These are phyloP conservation scores for Coemansia sp. DNA, from an alignment of 192 early-diverging fungal genomes.

Conservation along the genomic window DNA sequence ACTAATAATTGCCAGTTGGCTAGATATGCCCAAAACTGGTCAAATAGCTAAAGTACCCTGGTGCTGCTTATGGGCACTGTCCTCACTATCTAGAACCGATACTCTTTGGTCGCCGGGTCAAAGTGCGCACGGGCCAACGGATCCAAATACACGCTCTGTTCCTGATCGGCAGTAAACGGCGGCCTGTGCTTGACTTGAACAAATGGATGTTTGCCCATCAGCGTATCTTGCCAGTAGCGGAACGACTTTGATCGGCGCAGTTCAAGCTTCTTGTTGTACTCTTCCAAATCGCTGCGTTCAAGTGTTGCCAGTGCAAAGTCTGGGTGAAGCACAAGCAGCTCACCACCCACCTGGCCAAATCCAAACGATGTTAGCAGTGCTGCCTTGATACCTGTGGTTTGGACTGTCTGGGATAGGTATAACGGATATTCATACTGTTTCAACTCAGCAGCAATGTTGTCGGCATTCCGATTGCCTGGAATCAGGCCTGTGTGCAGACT, in stretches of 20 bases:
- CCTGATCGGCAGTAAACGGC: slow-evolving; percentile 27
- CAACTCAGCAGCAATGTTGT: slow-evolving; percentile 23
- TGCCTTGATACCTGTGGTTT: slow-evolving; percentile 66
- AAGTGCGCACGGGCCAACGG: slow-evolving; percentile 17
- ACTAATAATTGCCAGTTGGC: background rate
- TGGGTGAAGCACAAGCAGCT: slow-evolving; percentile 64
- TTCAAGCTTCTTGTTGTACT: too few relatives aligned
- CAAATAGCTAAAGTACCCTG: too few relatives aligned
- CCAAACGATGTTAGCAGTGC: slow-evolving; percentile 70
- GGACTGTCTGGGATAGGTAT: slow-evolving; percentile 71
- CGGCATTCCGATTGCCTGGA: too few relatives aligned
- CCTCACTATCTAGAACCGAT: slow-evolving; percentile 4
- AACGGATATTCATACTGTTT: slow-evolving; percentile 73
- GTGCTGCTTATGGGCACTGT: too few relatives aligned
- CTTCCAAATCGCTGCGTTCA: too few relatives aligned
- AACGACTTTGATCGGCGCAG: too few relatives aligned
- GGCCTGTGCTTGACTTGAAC: slow-evolving; percentile 28
- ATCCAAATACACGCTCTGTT: slow-evolving; percentile 20
- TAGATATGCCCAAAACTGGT: too few relatives aligned
- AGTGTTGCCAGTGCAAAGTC: slow-evolving; percentile 35
- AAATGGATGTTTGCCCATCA: slow-evolving; percentile 28
- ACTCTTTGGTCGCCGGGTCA: slow-evolving; percentile 14
- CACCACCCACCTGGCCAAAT: slow-evolving; percentile 70
- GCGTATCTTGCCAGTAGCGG: too few relatives aligned
- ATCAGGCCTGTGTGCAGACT: too few relatives aligned